Conservation (phyloP, 2,329 filamentous ascomycete species). For the Phyllosticta ampelicida region DNA sequence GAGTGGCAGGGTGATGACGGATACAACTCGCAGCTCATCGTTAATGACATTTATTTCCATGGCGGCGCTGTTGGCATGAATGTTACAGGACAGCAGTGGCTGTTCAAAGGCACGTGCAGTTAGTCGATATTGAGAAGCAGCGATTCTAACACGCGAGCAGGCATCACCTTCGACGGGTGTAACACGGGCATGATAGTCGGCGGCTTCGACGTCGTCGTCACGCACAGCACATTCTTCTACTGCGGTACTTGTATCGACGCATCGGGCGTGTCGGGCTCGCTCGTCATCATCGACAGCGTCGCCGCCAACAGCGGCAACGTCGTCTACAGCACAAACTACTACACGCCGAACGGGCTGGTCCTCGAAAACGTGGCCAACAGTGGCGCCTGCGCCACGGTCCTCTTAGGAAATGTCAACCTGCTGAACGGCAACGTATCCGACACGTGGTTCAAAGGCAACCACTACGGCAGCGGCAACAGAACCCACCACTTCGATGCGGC, state of each 20-base stretch:
- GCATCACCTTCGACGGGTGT: conserved; percentile 12
- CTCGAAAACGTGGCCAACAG: conserved; percentile 7
- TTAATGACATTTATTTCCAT: conserved; percentile 7
- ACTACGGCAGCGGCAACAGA: conserved; percentile 1
- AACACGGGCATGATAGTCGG: not conserved
- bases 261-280: not conserved
- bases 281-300: conserved; percentile 5
- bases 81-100: conserved; percentile 26
- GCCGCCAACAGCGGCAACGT: conserved; percentile 1
- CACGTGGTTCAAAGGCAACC: conserved; percentile 8
- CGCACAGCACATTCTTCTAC: conserved; percentile 2
- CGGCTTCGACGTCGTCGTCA: conserved; percentile 6
- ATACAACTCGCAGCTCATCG: conserved; percentile 18
- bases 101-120: conserved; percentile 20
- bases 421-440: conserved; percentile 3
- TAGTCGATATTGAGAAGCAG: conserved; percentile 16
- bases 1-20: conserved; percentile 18
- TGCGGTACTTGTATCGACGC: conserved; percentile 2
- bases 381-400: not conserved
- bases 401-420: not conserved
- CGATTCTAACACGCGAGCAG: conserved; percentile 33
- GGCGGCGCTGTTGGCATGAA: conserved; percentile 19
- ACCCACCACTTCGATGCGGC: not conserved
- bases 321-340: not conserved
- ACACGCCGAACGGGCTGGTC: conserved; percentile 6